Evolutionary conservation across 2,329 filamentous ascomycete genomes (phyloP).

Genomic region (Trichoderma koningiopsis): DNA sequence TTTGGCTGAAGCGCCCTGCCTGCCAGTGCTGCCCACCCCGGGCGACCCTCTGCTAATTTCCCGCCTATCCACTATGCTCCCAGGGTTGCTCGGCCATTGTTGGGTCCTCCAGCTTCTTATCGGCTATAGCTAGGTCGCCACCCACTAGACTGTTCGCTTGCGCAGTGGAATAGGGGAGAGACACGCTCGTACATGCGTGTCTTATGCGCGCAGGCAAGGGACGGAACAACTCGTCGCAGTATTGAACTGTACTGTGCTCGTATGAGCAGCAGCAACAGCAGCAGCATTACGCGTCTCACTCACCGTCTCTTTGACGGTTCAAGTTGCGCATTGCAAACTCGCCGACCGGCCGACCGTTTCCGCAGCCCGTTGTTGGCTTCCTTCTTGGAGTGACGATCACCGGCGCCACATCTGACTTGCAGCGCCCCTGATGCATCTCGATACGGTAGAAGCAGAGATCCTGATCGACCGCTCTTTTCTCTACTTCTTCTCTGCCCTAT

Average conservation of each 20-base stretch:
- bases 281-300: background rate
- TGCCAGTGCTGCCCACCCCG: constrained; percentile 4
- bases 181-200: constrained; percentile 4
- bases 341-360: constrained; percentile 6
- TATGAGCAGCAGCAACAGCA: background rate
- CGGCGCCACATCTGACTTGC: constrained; percentile 5
- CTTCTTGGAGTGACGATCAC: constrained; percentile 13
- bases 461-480: constrained; percentile 20
- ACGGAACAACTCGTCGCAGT: background rate
- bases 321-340: background rate
- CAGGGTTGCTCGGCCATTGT: constrained; percentile 12
- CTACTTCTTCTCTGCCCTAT: background rate
- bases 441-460: constrained; percentile 18
- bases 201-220: constrained; percentile 20
- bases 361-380: background rate
- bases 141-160: constrained; percentile 9
- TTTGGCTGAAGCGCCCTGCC: constrained; percentile 4
- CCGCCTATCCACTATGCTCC: constrained; percentile 26
- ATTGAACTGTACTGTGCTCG: background rate
- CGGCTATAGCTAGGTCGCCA: background rate
- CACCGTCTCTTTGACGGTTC: constrained; percentile 16
- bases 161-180: constrained; percentile 18
- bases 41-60: constrained; percentile 29
- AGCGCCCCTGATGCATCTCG: constrained; percentile 23
- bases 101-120: constrained; percentile 7